Evolutionary conservation across 768 basidiomycete genomes (phyloP).

Genomic region (Pisolithus orientalis): DNA sequence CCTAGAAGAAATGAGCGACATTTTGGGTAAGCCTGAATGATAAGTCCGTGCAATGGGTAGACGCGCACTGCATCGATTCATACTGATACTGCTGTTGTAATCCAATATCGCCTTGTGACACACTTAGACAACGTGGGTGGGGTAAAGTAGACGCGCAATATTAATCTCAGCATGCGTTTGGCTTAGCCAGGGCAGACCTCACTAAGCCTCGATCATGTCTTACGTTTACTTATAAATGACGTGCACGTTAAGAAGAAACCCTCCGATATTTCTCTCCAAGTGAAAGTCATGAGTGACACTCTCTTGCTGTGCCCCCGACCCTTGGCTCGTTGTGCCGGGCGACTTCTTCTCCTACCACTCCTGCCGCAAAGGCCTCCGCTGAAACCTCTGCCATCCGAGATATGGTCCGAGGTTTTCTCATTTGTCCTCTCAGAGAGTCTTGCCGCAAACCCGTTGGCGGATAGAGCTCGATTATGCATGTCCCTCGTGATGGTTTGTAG

Average conservation of each 20-base stretch:
- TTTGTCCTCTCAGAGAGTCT: constrained; percentile 18
- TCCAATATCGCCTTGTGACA: too few relatives aligned
- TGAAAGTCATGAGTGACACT: constrained; percentile 26
- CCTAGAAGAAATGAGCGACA: constrained; percentile 69
- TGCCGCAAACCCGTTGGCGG: constrained; percentile 4
- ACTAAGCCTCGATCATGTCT: too few relatives aligned
- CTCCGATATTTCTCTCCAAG: background rate
- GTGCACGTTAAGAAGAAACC: too few relatives aligned
- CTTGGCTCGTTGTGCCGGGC: constrained; percentile 51
- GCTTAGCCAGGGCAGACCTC: background rate
- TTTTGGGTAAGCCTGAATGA: constrained; percentile 33
- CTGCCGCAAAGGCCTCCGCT: constrained; percentile 48
- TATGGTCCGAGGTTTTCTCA: constrained; percentile 62
- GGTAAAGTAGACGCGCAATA: too few relatives aligned
- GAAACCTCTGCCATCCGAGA: constrained; percentile 58
- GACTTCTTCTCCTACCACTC: constrained; percentile 61
- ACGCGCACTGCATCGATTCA: background rate
- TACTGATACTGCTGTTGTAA: background rate
- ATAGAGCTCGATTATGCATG: constrained; percentile 12
- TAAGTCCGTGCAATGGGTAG: constrained; percentile 3
- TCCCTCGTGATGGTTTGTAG: constrained; percentile 35
- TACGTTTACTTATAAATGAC: too few relatives aligned
- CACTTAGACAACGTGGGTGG: too few relatives aligned
- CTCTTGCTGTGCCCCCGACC: constrained; percentile 65
- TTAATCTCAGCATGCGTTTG: background rate